phyloP scores from a whole-genome alignment of 768 basidiomycete species.

The Dioszegia aurantiaca region DNA sequence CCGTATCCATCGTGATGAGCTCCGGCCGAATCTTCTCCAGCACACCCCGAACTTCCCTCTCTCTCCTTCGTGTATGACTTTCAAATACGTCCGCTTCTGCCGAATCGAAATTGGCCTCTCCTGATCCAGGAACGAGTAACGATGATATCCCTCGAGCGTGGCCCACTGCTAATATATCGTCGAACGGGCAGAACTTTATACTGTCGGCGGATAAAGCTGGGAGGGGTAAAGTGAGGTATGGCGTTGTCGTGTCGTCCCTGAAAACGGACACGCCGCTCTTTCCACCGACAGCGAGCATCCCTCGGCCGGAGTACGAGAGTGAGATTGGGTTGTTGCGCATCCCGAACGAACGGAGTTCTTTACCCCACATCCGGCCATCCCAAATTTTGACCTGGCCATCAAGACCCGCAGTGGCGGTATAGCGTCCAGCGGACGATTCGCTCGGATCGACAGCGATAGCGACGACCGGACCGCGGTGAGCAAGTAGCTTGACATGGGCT shows the following conservation, averaged over 20 bases:
- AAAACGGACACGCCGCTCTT: constrained; percentile 87
- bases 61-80: constrained; percentile 71
- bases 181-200: constrained; percentile 70
- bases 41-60: constrained; percentile 83
- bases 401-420: constrained; percentile 83
- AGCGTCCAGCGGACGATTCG: constrained; percentile 70
- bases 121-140: constrained; percentile 84
- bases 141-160: constrained; percentile 68
- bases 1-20: constrained; percentile 66
- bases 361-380: constrained; percentile 96
- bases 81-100: constrained; percentile 94
- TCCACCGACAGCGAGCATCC: constrained; percentile 73
- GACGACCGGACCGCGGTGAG: constrained; percentile 82
- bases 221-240: constrained; percentile 85
- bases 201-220: constrained; percentile 73
- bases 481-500: constrained; percentile 84
- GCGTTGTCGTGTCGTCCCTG: constrained; percentile 55
- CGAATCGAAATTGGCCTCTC: constrained; percentile 93
- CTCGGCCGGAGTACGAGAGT: constrained; percentile 81
- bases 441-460: constrained; percentile 74
- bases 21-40: constrained; percentile 95
- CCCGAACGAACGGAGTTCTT: constrained; percentile 73
- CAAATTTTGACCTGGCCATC: constrained; percentile 91
- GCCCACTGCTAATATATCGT: constrained; percentile 52
- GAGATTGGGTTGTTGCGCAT: constrained; percentile 60